phyloP scores from a whole-genome alignment of 2,329 filamentous ascomycete genomes.

The Dactylellina haptotyla region DNA sequence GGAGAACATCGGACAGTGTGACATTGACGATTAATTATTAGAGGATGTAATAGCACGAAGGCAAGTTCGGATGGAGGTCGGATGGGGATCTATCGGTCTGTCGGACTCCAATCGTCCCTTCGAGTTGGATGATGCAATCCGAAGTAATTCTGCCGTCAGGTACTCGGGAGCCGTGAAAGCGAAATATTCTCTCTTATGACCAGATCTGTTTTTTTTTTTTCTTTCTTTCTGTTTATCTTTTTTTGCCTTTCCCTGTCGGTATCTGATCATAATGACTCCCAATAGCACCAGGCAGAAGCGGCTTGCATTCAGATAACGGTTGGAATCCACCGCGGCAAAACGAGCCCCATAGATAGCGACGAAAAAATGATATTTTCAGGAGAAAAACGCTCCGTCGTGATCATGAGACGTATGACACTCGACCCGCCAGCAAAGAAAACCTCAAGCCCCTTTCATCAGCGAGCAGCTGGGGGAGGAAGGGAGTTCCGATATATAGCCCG shows the following conservation, averaged over 20 bases:
- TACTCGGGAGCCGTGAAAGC: constrained; percentile 17
- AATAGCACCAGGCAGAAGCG: constrained; percentile 29
- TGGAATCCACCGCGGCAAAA: constrained; percentile 34
- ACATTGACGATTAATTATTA: too few relatives aligned
- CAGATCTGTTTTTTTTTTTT: background rate
- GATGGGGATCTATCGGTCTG: background rate
- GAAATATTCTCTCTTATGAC: background rate
- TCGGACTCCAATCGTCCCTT: background rate
- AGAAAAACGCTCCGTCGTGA: constrained; percentile 38
- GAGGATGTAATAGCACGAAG: too few relatives aligned
- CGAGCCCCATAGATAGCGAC: constrained; percentile 38
- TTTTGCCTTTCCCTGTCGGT: background rate
- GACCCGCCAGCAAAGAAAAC: constrained; percentile 21
- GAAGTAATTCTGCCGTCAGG: background rate
- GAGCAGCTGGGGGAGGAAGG: constrained; percentile 29
- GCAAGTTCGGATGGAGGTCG: background rate
- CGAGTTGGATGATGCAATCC: constrained; percentile 1
- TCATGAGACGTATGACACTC: constrained; percentile 49
- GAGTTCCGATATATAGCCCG: constrained; percentile 37
- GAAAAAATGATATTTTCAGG: constrained; percentile 12
- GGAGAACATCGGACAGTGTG: too few relatives aligned
- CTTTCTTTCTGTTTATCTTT: constrained; percentile 1
- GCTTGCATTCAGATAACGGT: constrained; percentile 20
- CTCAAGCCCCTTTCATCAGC: constrained; percentile 1
- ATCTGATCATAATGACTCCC: constrained; percentile 44